These are phyloP conservation scores for Penicillium sp. DNA, from an alignment of 2,329 filamentous ascomycete species.

Conservation along the genomic window DNA sequence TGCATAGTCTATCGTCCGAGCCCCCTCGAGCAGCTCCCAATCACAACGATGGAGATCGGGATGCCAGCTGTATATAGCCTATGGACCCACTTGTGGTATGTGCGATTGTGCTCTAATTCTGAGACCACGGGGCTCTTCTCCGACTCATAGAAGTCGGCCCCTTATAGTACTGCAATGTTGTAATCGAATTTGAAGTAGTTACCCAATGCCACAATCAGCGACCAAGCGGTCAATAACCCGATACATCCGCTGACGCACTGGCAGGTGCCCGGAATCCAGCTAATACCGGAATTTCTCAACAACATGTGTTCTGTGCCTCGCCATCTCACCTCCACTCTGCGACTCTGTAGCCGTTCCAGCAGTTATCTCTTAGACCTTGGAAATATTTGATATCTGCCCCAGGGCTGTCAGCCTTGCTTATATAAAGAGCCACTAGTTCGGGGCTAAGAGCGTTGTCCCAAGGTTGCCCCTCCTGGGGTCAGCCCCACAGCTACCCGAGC, in stretches of 20 bases:
- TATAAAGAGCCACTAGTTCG: neutral
- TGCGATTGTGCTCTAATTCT: neutral
- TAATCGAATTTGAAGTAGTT: neutral
- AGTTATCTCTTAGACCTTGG: neutral
- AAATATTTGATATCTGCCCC: neutral
- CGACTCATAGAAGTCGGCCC: neutral
- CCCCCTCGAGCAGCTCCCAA: neutral
- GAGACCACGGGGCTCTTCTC: neutral
- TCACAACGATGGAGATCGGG: neutral
- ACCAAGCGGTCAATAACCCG: neutral
- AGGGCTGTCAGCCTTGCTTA: neutral
- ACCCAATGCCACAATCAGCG: neutral
- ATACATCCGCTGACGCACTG: neutral
- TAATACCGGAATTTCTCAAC: neutral
- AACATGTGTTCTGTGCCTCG: neutral
- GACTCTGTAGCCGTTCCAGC: neutral
- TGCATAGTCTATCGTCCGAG: neutral
- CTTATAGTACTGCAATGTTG: neutral
- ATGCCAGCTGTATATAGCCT: neutral
- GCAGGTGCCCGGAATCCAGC: neutral
- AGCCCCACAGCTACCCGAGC: neutral
- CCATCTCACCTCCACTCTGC: neutral
- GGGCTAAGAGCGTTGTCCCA: neutral
- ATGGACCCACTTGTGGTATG: neutral
- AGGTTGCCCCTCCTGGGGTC: neutral